Evolutionary conservation across 257 asterid species (phyloP), one percentile per base, ranked within the genome.

Genomic region (Penstemon davidsonii): DNA sequence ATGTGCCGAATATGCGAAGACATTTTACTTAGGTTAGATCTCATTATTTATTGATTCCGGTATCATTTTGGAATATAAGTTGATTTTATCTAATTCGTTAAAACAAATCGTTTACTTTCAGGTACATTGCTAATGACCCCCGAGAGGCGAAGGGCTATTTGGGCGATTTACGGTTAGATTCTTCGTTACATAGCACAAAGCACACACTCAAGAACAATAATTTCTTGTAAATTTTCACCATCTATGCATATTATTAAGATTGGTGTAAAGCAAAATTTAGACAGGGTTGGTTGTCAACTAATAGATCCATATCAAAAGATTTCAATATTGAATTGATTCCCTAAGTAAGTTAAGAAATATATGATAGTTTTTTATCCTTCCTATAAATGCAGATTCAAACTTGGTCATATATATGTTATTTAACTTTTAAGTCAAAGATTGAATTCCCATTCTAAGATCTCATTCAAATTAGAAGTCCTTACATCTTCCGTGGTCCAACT

Each of bases 1-100:
- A 15, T 94, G 99, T 72, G 99, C 96, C 0, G 99, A 91, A 71
- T 94, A 94, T 80, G 99, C 99, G 70, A 91, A 94, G 89, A 91
- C 99, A 33, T 94, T 94, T 84, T 86, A 89, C 83, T 81, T 91
- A 66, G 99, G 99, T 94, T 77, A 79, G 96, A 81, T 63, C 74
- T 57, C 72, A 68, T 74, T 43, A 50, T 71, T 69, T 64, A 25
- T 75, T 33, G 4, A 55, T 70, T 18, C 62, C 68, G 67, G 63
- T 64, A 33, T 50, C 57, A 45, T 5, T 56, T 60, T 39, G 12
- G 33, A 55, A 61, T 49, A 15, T 40, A 9, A 25, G 55, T 55
- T 56, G 33, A 6, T 7, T 75, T 55, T 40, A n/a, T 64, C 64
- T 55, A 36, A 53, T 76, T 47, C 12, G 19, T 13, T 33, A 15